Conservation (phyloP, 2,329 filamentous ascomycete genomes). For the Alternaria dauci region DNA sequence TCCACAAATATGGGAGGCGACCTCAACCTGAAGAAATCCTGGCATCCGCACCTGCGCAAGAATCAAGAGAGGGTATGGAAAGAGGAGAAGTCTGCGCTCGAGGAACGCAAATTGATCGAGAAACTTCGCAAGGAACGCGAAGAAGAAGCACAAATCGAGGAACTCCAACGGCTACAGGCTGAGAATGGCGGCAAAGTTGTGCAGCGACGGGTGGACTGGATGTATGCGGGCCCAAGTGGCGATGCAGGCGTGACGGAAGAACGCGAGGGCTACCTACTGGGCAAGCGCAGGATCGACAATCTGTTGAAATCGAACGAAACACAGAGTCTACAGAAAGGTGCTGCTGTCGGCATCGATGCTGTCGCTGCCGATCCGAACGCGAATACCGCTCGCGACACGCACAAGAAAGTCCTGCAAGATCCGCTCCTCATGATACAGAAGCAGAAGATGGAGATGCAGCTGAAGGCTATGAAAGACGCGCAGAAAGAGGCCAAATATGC, state of each 20-base stretch:
- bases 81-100: constrained; percentile 89
- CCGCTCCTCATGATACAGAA: constrained; percentile 92
- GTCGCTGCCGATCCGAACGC: constrained; percentile 64
- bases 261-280: constrained; percentile 90
- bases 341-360: constrained; percentile 54
- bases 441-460: constrained; percentile 70
- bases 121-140: constrained; percentile 91
- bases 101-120: constrained; percentile 93
- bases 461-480: constrained; percentile 70
- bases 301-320: constrained; percentile 79
- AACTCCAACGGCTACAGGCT: constrained; percentile 84
- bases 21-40: constrained; percentile 91
- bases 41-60: constrained; percentile 85
- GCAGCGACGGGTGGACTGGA: constrained; percentile 91
- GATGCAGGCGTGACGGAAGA: constrained; percentile 77
- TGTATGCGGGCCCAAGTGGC: constrained; percentile 88
- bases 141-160: constrained; percentile 90
- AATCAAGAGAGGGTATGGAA: constrained; percentile 93
- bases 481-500: constrained; percentile 51
- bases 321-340: constrained; percentile 74
- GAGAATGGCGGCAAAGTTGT: constrained; percentile 82
- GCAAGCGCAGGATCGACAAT: constrained; percentile 89
- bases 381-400: constrained; percentile 79
- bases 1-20: constrained; percentile 82
- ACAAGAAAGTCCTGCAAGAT: constrained; percentile 87